Conservation (phyloP, 2,329 filamentous ascomycete species). For the Aspergillus niger region DNA sequence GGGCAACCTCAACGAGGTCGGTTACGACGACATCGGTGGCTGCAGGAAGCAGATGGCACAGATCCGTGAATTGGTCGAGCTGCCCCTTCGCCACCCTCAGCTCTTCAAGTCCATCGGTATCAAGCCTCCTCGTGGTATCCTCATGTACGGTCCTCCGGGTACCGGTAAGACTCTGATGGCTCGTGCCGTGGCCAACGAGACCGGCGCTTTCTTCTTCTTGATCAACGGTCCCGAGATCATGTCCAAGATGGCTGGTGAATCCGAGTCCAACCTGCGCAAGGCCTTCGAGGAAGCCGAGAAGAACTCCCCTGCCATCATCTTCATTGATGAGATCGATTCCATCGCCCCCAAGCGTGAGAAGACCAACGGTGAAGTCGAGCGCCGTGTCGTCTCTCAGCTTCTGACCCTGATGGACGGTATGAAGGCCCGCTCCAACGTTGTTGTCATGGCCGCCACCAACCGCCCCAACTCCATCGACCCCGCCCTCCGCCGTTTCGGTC, state of each 20-base stretch:
- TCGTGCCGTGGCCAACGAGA: conserved; percentile 97
- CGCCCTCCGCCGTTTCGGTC: conserved; percentile 93
- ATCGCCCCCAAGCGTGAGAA: conserved; percentile 99
- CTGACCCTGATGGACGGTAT: conserved; percentile 98
- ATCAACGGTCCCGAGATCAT: conserved; percentile 99
- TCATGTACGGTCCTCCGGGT: conserved; percentile 95
- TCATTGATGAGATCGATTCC: conserved; percentile 99
- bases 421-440: conserved; percentile 98
- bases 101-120: conserved; percentile 99
- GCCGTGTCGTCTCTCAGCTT: conserved; percentile 96
- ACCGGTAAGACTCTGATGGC: conserved; percentile 99
- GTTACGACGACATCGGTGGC: conserved; percentile 98
- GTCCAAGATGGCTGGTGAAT: conserved; percentile 99
- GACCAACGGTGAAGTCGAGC: conserved; percentile 98
- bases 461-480: conserved; percentile 98
- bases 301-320: conserved; percentile 98
- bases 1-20: conserved; percentile 98
- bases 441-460: conserved; percentile 99
- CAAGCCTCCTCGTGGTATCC: conserved; percentile 96
- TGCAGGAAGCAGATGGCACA: conserved; percentile 99
- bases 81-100: conserved; percentile 93
- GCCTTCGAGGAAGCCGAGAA: conserved; percentile 99
- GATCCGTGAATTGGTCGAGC: conserved; percentile 97
- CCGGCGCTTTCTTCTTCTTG: conserved; percentile 97
- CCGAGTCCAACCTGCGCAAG: conserved; percentile 95